Base-by-base conservation (phyloP, 192 early-diverging fungal genomes). In the Piromyces sp. region DNA sequence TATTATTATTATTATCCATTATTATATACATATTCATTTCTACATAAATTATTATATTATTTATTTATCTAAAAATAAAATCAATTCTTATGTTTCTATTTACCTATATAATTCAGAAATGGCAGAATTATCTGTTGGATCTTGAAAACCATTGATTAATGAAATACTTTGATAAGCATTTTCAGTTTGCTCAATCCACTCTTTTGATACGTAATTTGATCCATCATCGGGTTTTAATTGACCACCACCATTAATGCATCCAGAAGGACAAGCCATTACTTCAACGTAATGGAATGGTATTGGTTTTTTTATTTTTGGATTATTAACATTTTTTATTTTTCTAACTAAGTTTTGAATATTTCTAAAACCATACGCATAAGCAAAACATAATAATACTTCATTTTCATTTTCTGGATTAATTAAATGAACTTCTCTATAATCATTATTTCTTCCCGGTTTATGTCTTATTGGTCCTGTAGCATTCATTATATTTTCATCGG, bases 281-380 rank as follows among this genome's bases (percentile, higher is more conserved):
- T 99, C 97, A 1, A 98, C 94, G 84, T 93, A 99, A 84, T 98
- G 92, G 86, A 95, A 97, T 13, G 78, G 79, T 6, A 86, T 82
- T 30, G 89, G 90, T 40, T 91, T 91, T 30, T 91, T 90, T 12
- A 17, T 30, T 58, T 26, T 30, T 30, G 17, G 80, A 68, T 30
- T n/a, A 30, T 84, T 58, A 29, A 30, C 83, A 29, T 90, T 88
- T 81, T 97, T 96, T 79, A 97, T 89, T 85, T 98, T 99, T n/a
- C 98, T 92, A 51, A 99, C 95, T 80, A 99, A 87, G 81, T 97
- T 98, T 86, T 99, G 98, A 81, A 99, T 94, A 84, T 99, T 97
- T 17, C 96, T 89, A 89, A 99, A 99, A 13, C 98, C 97, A 86
- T 98, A 97, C 2, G 94, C 93, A 0, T 92, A 86, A 12, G 94